Evolutionary conservation across 352 stramenopile genomes (phyloP).

Genomic region (Phytophthora constricta): DNA sequence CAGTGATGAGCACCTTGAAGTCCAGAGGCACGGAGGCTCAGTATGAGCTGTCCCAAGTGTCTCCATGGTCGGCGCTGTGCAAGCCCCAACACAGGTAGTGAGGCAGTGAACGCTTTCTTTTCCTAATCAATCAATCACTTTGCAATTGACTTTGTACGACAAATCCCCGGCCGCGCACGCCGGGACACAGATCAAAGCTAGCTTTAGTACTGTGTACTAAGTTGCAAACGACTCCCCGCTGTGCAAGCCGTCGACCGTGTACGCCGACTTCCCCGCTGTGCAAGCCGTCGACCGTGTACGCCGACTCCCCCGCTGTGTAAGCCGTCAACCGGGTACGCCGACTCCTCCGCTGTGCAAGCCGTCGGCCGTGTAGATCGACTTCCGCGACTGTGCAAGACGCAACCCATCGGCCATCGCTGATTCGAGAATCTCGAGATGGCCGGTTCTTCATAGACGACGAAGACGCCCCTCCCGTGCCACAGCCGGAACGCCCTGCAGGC

Average conservation of each 20-base stretch:
- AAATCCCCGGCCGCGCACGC: not conserved
- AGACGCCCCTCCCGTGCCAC: not conserved
- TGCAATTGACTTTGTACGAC: not conserved
- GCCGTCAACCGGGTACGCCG: too few relatives aligned
- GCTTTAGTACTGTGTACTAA: constrained; percentile 4
- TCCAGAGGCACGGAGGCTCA: too few relatives aligned
- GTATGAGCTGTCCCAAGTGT: too few relatives aligned
- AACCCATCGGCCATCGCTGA: not conserved
- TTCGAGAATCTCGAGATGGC: not conserved
- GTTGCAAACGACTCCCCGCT: not conserved
- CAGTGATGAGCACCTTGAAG: too few relatives aligned
- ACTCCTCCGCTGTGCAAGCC: not conserved
- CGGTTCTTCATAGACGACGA: not conserved
- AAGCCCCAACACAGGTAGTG: too few relatives aligned
- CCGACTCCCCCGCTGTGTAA: not conserved
- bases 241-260: not conserved
- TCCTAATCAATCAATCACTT: not conserved
- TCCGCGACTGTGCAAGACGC: not conserved
- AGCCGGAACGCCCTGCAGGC: not conserved
- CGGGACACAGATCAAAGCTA: not conserved
- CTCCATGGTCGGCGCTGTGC: too few relatives aligned
- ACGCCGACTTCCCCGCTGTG: not conserved
- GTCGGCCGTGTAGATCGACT: not conserved
- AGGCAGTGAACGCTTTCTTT: too few relatives aligned
- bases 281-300: too few relatives aligned